A percentile compares a stretch with the other conserved stretches of the same genome.
Conservation (phyloP, 768 basidiomycete species). For the Clavaria fumosa region DNA sequence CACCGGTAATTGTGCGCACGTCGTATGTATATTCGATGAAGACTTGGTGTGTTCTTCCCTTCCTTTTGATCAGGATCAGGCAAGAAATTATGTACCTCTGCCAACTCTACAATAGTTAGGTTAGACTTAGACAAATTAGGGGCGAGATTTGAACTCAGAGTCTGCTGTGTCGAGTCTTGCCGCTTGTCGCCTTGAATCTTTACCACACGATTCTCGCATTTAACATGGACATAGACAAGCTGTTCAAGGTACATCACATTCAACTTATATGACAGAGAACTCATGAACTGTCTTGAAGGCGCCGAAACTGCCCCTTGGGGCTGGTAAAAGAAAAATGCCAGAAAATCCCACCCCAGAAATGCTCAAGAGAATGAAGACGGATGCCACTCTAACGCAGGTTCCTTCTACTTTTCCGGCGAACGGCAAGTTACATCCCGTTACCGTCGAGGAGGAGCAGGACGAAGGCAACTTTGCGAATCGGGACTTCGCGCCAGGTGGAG, state of each 20-base stretch:
- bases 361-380: constrained; percentile 64
- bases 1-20: no score
- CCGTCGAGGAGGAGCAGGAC: constrained; percentile 47
- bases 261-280: background rate
- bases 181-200: no score
- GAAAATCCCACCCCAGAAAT: constrained; percentile 69
- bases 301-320: constrained; percentile 47
- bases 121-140: no score
- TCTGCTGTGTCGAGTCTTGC: no score
- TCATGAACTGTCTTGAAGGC: constrained; percentile 24
- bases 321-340: constrained; percentile 59
- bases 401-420: constrained; percentile 9
- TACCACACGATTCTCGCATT: no score
- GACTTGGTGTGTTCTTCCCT: no score
- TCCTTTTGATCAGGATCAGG: no score
- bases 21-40: background rate
- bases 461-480: constrained; percentile 29
- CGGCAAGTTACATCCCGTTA: constrained; percentile 27
- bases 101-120: no score
- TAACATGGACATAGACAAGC: constrained; percentile 26
- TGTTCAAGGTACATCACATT: constrained; percentile 29
- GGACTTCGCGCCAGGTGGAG: constrained; percentile 69
- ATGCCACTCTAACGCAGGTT: constrained; percentile 15
- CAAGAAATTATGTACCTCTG: no score
- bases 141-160: no score